phyloP scores from a whole-genome alignment of 352 stramenopile genomes.

The Pythium grandisporangium region DNA sequence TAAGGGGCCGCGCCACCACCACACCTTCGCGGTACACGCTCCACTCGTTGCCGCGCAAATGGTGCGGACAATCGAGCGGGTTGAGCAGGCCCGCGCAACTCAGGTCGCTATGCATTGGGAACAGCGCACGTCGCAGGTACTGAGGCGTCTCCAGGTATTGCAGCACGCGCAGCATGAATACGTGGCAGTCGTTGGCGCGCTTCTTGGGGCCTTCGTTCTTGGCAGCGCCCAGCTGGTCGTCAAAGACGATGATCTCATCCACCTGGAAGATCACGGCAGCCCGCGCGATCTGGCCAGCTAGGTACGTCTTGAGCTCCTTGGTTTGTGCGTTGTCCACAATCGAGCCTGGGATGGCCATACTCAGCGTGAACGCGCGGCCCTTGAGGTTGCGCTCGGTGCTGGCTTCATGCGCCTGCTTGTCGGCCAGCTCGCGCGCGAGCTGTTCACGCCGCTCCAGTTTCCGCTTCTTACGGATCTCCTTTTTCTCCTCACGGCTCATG shows the following conservation, averaged over 20 bases:
- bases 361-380: slow-evolving; percentile 88
- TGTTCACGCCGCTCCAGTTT: slow-evolving; percentile 46
- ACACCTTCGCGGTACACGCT: slow-evolving; percentile 90
- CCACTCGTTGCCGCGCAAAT: slow-evolving; percentile 91
- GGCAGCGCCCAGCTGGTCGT: slow-evolving; percentile 87
- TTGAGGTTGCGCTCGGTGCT: slow-evolving; percentile 32
- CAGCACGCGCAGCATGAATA: slow-evolving; percentile 86
- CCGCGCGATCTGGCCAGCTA: slow-evolving; percentile 94
- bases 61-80: slow-evolving; percentile 95
- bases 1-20: slow-evolving; percentile 79
- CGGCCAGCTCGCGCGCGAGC: slow-evolving; percentile 18
- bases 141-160: slow-evolving; percentile 98
- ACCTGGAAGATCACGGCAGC: slow-evolving; percentile 96
- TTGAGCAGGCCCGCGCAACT: slow-evolving; percentile 95
- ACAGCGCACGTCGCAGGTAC: slow-evolving; percentile 95
- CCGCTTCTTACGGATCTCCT: slow-evolving; percentile 60
- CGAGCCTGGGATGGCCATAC: slow-evolving; percentile 94
- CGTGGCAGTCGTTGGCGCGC: slow-evolving; percentile 66
- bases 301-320: slow-evolving; percentile 94
- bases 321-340: slow-evolving; percentile 97
- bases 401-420: slow-evolving; percentile 24
- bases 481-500: slow-evolving; percentile 49
- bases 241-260: slow-evolving; percentile 98
- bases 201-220: slow-evolving; percentile 39
- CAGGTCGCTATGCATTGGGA: slow-evolving; percentile 96